Conservation (phyloP, 768 basidiomycete species). For the Lactarius quietus region DNA sequence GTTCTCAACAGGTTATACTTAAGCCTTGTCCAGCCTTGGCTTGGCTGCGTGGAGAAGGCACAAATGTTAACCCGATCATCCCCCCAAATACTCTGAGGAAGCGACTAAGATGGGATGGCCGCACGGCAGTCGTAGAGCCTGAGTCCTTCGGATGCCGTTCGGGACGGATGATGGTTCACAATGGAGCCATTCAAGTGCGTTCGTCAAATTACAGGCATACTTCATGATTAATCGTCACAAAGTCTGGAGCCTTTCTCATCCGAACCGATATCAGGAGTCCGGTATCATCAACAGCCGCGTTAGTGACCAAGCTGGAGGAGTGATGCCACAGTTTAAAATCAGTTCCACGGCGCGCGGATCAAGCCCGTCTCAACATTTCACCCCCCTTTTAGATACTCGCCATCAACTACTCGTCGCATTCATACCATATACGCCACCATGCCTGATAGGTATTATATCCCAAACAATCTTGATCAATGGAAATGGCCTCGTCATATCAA, state of each 20-base stretch:
- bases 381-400: not conserved
- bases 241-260: not conserved
- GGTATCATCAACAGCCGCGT: not conserved
- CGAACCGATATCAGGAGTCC: not conserved
- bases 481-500: constrained; percentile 30
- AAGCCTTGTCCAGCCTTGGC: not conserved
- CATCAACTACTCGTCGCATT: not conserved
- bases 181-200: not conserved
- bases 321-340: not conserved
- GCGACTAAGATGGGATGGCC: not conserved
- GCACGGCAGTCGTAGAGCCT: not conserved
- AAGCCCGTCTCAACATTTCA: not conserved
- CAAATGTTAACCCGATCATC: not conserved
- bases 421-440: constrained; percentile 2
- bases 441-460: constrained; percentile 20
- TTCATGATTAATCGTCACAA: not conserved
- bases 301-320: not conserved
- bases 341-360: not conserved
- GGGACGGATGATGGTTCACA: too few species aligned
- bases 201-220: not conserved
- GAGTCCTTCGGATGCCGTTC: not conserved
- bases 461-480: constrained; percentile 25
- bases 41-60: not conserved
- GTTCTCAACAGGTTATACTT: not conserved
- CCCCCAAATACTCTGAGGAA: not conserved